A percentile compares a stretch with the other conserved stretches of the same genome.
Evolutionary conservation across 257 asterid species (phyloP).

Genomic region (Cruciata laevipes): DNA sequence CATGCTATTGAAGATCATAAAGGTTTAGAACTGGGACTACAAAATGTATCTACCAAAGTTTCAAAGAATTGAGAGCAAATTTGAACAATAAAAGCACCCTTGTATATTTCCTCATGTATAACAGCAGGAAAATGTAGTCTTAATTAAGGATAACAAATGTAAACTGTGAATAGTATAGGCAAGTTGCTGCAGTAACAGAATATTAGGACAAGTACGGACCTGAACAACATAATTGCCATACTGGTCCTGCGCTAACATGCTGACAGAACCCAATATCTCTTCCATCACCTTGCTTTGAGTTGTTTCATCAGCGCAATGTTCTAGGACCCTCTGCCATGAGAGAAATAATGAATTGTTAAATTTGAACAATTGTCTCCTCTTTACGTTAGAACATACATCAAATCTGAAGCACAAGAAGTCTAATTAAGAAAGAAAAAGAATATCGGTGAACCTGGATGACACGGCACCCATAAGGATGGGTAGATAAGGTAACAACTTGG

Average conservation of each 20-base stretch:
- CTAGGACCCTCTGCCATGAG: slow-evolving; percentile 67
- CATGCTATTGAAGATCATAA: slow-evolving; percentile 25
- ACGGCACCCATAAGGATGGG: slow-evolving; percentile 98
- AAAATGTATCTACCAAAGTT: not conserved
- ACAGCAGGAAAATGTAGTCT: not conserved
- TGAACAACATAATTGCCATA: slow-evolving; percentile 95
- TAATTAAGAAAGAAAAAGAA: not conserved
- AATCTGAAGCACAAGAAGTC: not conserved
- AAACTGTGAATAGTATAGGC: not conserved
- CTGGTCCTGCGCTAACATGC: slow-evolving; percentile 94
- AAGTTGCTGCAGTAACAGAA: not conserved
- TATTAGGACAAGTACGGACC: slow-evolving; percentile 28
- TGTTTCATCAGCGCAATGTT: slow-evolving; percentile 59
- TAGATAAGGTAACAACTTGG: slow-evolving; percentile 86
- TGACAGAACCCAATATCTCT: slow-evolving; percentile 79
- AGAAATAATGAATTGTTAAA: slow-evolving; percentile 7
- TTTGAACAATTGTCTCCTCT: not conserved
- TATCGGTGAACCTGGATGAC: slow-evolving; percentile 66
- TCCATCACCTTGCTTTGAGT: slow-evolving; percentile 90
- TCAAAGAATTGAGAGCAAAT: not conserved
- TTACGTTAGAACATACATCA: not conserved
- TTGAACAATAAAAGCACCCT: not conserved
- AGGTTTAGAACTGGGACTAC: not conserved
- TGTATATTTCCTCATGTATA: not conserved
- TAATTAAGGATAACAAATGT: too few relatives aligned